Evolutionary conservation across 2,329 filamentous ascomycete genomes (phyloP).

Genomic region (Cladosporium sp.): DNA sequence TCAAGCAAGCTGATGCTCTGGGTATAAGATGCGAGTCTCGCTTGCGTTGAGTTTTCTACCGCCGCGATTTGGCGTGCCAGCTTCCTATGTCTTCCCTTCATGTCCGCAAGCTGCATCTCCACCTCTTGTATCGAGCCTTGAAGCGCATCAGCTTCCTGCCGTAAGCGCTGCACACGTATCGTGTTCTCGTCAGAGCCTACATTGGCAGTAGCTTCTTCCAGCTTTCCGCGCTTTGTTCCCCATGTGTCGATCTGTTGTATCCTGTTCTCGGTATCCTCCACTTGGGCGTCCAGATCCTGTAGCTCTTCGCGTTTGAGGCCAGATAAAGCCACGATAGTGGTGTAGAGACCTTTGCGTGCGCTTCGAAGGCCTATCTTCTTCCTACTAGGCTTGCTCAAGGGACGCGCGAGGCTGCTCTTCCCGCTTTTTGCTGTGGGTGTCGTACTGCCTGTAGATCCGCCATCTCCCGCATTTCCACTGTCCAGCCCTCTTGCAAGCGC

Average conservation of each 20-base stretch:
- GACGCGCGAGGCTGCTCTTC: conserved; percentile 25
- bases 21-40: conserved; percentile 67
- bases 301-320: conserved; percentile 66
- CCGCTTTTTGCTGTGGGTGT: conserved; percentile 44
- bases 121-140: conserved; percentile 62
- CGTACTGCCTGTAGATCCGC: conserved; percentile 45
- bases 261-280: conserved; percentile 54
- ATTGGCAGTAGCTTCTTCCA: conserved; percentile 52
- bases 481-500: conserved; percentile 49
- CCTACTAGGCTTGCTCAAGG: conserved; percentile 49
- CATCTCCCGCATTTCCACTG: conserved; percentile 38
- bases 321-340: conserved; percentile 60
- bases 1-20: conserved; percentile 65
- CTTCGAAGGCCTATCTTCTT: conserved; percentile 53
- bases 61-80: conserved; percentile 59
- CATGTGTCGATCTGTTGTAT: conserved; percentile 58
- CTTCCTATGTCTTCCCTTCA: conserved; percentile 58
- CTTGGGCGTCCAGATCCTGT: conserved; percentile 54
- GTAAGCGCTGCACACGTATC: conserved; percentile 50
- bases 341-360: conserved; percentile 62
- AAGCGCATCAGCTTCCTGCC: conserved; percentile 49
- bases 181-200: conserved; percentile 55
- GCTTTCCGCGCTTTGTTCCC: conserved; percentile 51
- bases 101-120: conserved; percentile 58
- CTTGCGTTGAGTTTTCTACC: conserved; percentile 62